Conservation (phyloP, 1,284 basidiomycete genomes). For the Cutaneotrichosporon sp. region DNA sequence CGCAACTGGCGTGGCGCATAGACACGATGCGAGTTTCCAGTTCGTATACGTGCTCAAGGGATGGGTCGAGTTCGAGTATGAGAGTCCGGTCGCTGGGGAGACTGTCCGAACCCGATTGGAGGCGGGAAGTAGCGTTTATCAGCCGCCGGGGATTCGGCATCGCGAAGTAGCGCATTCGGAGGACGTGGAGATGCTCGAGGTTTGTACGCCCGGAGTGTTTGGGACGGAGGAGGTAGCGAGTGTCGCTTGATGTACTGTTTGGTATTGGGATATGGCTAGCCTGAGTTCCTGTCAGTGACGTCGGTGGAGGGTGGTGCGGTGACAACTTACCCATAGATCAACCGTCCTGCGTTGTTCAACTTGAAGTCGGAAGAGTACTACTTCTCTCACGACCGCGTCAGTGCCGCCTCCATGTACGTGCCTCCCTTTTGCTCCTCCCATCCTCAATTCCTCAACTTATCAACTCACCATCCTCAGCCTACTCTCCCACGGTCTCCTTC, state of each 20-base stretch:
- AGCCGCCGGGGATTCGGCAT: conserved; percentile 18
- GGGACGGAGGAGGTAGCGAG: conserved; percentile 11
- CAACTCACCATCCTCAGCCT: neutral
- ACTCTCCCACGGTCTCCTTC: neutral
- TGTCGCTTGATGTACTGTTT: neutral
- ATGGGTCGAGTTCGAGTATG: conserved; percentile 21
- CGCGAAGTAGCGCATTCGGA: conserved; percentile 18
- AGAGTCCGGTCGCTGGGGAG: conserved; percentile 5
- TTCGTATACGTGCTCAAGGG: conserved; percentile 19
- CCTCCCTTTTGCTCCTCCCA: no score
- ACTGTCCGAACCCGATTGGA: conserved; percentile 11
- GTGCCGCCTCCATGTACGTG: no score
- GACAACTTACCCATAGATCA: no score
- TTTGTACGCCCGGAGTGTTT: conserved; percentile 16
- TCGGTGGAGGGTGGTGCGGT: no score
- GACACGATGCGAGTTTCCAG: conserved; percentile 15
- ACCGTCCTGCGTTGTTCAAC: no score
- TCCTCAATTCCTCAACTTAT: no score
- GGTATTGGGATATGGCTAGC: no score
- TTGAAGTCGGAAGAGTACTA: no score
- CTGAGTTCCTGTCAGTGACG: no score
- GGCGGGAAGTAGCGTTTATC: conserved; percentile 13
- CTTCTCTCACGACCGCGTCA: no score
- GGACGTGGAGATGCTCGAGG: conserved; percentile 22
- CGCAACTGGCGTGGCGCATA: conserved; percentile 10